phyloP scores from a whole-genome alignment of 2,329 filamentous ascomycete genomes.

The Ophiocordyceps australis region DNA sequence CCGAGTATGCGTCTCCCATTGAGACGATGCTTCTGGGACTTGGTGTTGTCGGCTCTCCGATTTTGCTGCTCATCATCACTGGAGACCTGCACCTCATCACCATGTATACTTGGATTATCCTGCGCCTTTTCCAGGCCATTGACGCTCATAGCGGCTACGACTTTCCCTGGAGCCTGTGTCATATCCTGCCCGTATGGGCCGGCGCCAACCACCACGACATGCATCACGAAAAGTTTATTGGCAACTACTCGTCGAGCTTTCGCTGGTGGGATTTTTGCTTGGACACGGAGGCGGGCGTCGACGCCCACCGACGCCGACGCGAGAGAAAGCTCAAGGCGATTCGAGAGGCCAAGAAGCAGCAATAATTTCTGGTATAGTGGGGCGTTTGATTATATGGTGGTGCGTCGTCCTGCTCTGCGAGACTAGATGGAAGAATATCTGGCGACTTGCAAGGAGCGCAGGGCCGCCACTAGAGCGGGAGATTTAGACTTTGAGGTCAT shows the following conservation, averaged over 20 bases:
- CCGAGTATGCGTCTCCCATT: slow-evolving; percentile 94
- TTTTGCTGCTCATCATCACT: slow-evolving; percentile 69
- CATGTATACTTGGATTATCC: slow-evolving; percentile 93
- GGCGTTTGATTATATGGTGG: too few relatives aligned
- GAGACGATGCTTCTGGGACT: slow-evolving; percentile 90
- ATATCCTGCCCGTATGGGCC: slow-evolving; percentile 95
- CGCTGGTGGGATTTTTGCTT: slow-evolving; percentile 95
- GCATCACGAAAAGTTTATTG: slow-evolving; percentile 96
- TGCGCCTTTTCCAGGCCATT: slow-evolving; percentile 91
- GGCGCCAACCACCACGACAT: slow-evolving; percentile 92
- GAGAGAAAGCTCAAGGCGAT: slow-evolving; percentile 55
- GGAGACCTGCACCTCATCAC: slow-evolving; percentile 85
- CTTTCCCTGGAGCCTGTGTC: slow-evolving; percentile 91
- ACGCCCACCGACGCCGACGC: slow-evolving; percentile 67
- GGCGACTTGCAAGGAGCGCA: too few relatives aligned
- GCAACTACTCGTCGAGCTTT: slow-evolving; percentile 96
- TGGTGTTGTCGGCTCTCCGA: slow-evolving; percentile 66
- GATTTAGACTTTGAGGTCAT: too few relatives aligned
- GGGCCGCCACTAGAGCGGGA: too few relatives aligned
- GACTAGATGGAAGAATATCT: too few relatives aligned
- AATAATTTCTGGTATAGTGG: too few relatives aligned
- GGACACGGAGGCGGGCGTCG: slow-evolving; percentile 83
- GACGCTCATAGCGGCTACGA: slow-evolving; percentile 97
- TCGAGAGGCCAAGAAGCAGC: slow-evolving; percentile 42
- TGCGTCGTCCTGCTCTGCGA: too few relatives aligned